Evolutionary conservation across 768 basidiomycete species (phyloP), one percentile per base, ranked within the genome.

Genomic region (Hygrocybe punicea): DNA sequence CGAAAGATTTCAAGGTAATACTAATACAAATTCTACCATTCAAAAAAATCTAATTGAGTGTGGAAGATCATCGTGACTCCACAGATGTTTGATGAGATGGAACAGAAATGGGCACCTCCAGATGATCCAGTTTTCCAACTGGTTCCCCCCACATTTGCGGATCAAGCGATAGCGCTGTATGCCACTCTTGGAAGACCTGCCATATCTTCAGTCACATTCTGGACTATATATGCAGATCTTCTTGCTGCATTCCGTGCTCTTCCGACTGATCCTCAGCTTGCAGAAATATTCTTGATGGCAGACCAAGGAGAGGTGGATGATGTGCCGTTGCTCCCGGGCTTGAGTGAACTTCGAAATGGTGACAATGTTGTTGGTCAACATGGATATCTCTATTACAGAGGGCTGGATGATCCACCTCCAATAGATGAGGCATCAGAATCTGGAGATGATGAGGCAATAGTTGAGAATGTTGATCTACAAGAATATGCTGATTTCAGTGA

Each of bases 71-170:
- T 40, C 7, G 60, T 72, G 13, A 33, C 57, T 0, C 1, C 4
- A 0, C 42, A 60, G 9, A 40, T 69, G 2, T 23, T 71, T 14
- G 60, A 70, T 50, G 13, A 55, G 10, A 16, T 69, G 6, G 65
- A 68, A 46, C 33, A 24, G 0, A 45, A 62, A 47, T 78, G 67
- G 55, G 72, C 74, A 0, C 72, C 68, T 3, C 64, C 60, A 6
- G 63, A 69, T 52, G 67, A 76, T 51, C 61, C 62, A 3, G 67
- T 75, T 0, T 76, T 77, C 48, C 55, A 75, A 17, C 63, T 78
- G 0, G 67, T 71, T 4, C 75, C 76, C 1, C 62, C 63, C 0
- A 45, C 53, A 0, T 74, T 78, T 54, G 42, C 63, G n/a, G 6
- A 29, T 1, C 66, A 51, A n/a, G 68, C 61, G 0, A n/a, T 49